Evolutionary conservation across 768 basidiomycete species (phyloP).

Genomic region (Termitomyces sp.): DNA sequence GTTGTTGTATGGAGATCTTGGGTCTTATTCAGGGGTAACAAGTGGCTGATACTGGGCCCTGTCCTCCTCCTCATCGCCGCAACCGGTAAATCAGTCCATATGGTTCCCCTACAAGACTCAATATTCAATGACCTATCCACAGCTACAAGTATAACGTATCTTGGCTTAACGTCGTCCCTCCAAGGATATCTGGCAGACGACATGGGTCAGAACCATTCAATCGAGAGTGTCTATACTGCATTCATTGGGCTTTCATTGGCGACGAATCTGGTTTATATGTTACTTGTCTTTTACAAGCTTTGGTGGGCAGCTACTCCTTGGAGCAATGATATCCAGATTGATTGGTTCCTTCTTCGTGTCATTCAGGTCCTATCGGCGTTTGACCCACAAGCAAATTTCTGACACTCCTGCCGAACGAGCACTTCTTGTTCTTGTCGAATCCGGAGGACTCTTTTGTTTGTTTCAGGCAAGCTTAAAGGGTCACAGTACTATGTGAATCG

Average conservation of each 20-base stretch:
- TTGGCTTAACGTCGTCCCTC: constrained; percentile 3
- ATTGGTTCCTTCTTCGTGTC: not conserved
- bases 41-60: constrained; percentile 4
- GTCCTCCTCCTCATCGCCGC: constrained; percentile 2
- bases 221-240: not conserved
- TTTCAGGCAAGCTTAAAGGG: not conserved
- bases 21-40: constrained; percentile 2
- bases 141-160: constrained; percentile 4
- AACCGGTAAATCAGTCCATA: not conserved
- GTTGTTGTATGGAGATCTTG: constrained; percentile 9
- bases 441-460: not conserved
- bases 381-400: not conserved
- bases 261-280: not conserved
- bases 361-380: not conserved
- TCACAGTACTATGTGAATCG: not conserved
- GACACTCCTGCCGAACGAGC: not conserved
- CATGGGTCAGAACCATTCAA: not conserved
- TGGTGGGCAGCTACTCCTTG: not conserved
- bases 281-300: not conserved
- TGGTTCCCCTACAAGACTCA: not conserved
- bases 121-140: not conserved
- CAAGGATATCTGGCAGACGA: not conserved
- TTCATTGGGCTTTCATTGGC: constrained; percentile 5
- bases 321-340: not conserved
- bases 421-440: not conserved